Evolutionary conservation across 163 green algal genomes (phyloP).

Genomic region (Trebouxia gelatinosa): DNA sequence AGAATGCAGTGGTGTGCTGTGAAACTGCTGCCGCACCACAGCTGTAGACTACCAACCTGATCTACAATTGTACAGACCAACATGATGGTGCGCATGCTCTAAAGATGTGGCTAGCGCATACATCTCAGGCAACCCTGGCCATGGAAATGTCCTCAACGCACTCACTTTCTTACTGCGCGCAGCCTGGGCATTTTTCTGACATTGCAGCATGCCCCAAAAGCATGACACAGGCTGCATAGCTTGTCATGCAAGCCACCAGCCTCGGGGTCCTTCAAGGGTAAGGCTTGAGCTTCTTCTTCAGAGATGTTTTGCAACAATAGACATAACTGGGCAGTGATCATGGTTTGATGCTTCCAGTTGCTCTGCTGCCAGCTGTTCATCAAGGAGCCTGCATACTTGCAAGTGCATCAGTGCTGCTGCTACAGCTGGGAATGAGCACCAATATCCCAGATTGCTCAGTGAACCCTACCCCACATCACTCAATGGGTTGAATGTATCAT

Average conservation of each 20-base stretch:
- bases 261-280: not conserved
- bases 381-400: not conserved
- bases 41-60: no score
- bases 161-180: no score
- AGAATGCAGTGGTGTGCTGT: no score
- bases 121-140: no score
- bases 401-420: not conserved
- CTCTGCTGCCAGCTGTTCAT: not conserved
- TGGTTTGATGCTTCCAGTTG: not conserved
- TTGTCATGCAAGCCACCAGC: not conserved
- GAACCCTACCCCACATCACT: not conserved
- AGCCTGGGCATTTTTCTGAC: no score
- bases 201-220: no score
- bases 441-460: not conserved
- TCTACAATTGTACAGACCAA: no score
- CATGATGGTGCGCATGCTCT: no score
- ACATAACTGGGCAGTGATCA: not conserved
- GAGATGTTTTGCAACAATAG: not conserved
- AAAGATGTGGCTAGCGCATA: no score
- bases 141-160: no score
- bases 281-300: not conserved
- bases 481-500: not conserved
- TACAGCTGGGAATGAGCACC: not conserved
- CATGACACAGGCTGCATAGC: not conserved
- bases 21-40: no score